These are phyloP conservation scores for Scedosporium apiospermum DNA, from an alignment of 2,329 filamentous ascomycete genomes.

Conservation along the genomic window DNA sequence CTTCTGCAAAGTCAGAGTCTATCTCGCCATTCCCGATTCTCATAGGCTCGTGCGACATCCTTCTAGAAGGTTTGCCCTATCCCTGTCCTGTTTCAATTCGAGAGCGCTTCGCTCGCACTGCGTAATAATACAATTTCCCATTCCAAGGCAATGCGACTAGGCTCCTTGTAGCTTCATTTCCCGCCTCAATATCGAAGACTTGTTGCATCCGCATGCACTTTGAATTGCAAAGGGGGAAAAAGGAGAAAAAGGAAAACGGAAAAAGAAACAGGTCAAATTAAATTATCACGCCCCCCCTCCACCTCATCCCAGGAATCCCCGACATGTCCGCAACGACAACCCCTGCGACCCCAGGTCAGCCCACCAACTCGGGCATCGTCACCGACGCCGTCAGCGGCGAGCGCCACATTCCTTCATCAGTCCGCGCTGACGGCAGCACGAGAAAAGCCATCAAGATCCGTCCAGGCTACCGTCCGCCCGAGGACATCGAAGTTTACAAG, in stretches of 20 bases:
- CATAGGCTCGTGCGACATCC: too few relatives aligned
- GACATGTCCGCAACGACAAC: neutral
- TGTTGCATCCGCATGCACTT: too few relatives aligned
- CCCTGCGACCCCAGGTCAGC: neutral
- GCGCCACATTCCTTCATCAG: constrained; percentile 81
- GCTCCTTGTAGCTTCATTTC: too few relatives aligned
- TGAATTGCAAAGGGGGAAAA: neutral
- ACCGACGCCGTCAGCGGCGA: constrained; percentile 67
- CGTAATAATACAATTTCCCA: too few relatives aligned
- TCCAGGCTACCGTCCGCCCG: constrained; percentile 85
- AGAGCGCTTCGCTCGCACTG: too few relatives aligned
- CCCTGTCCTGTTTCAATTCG: too few relatives aligned
- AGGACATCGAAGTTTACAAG: constrained; percentile 94
- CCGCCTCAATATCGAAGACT: too few relatives aligned
- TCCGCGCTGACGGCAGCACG: constrained; percentile 80
- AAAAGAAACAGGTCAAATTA: neutral
- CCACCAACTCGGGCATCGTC: constrained; percentile 54
- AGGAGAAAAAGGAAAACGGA: neutral
- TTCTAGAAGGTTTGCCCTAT: too few relatives aligned
- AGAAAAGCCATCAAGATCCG: constrained; percentile 89
- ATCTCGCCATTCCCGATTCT: too few relatives aligned
- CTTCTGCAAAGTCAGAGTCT: too few relatives aligned
- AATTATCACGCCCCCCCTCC: neutral
- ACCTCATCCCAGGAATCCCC: neutral
- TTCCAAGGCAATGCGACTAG: too few relatives aligned